phyloP scores from a whole-genome alignment of 345 rosid genomes.

The Linum usitatissimum region DNA sequence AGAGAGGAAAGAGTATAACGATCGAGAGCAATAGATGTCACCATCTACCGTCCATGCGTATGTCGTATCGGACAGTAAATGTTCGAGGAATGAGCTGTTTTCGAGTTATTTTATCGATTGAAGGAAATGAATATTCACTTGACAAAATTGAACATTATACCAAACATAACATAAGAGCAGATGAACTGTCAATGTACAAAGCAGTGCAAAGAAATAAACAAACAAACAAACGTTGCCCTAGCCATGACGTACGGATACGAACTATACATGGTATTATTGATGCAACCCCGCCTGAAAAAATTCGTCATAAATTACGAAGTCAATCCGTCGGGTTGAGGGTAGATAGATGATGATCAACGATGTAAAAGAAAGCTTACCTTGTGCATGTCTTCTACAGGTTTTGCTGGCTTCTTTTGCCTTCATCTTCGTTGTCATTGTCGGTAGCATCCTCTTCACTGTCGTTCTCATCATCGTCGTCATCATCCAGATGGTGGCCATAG shows the following conservation, averaged over 20 bases:
- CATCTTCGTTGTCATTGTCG: neutral
- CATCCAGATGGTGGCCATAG: neutral
- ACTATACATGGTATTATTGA: neutral
- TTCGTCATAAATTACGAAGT: no score
- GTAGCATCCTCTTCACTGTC: neutral
- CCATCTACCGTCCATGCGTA: no score
- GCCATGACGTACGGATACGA: neutral
- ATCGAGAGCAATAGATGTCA: no score
- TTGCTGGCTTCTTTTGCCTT: constrained; percentile 5
- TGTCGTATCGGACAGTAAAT: no score
- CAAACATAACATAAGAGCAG: neutral
- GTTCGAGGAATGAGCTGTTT: no score
- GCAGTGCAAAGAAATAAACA: neutral
- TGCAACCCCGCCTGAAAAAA: neutral
- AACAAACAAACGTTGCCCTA: neutral
- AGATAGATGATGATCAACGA: no score
- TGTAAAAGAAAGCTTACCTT: neutral
- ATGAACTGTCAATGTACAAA: neutral
- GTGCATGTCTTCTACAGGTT: neutral
- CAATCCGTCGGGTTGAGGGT: no score
- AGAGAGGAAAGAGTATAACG: no score
- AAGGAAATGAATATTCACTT: no score
- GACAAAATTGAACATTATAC: no score
- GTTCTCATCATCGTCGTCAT: neutral
- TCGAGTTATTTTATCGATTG: no score